Percentiles rank a stretch among this genome's conserved stretches.
These are phyloP conservation scores for Amniculicola lignicola DNA, from an alignment of 495 filamentous ascomycete genomes.

Conservation along the genomic window DNA sequence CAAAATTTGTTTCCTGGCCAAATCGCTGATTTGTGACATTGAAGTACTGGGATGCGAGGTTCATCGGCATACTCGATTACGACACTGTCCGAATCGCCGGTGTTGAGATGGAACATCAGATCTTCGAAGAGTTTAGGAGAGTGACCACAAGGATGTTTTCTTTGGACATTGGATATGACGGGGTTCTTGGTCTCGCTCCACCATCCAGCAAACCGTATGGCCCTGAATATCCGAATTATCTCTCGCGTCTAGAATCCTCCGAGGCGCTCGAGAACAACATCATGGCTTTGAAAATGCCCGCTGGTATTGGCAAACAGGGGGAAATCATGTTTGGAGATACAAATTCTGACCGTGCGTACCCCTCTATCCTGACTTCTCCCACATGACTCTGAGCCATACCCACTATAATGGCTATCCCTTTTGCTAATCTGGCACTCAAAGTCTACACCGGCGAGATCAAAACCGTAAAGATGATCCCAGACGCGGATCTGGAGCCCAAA, in stretches of 20 bases:
- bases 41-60: neutral
- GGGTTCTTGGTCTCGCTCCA: slow-evolving; percentile 1
- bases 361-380: neutral
- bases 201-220: neutral
- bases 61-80: neutral
- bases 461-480: neutral
- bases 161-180: neutral
- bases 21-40: too few relatives aligned
- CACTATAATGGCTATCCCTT: neutral
- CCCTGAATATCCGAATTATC: neutral
- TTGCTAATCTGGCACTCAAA: too few relatives aligned
- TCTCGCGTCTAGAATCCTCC: neutral
- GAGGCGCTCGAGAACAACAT: neutral
- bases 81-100: slow-evolving; percentile 1
- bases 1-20: too few relatives aligned
- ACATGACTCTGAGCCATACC: neutral
- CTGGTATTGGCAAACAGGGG: neutral
- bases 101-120: neutral
- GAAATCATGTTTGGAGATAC: slow-evolving; percentile 5
- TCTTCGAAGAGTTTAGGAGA: slow-evolving; percentile 1
- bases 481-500: neutral
- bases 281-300: neutral
- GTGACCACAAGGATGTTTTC: neutral
- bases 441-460: neutral
- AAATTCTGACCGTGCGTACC: neutral